These are phyloP conservation scores for Penicillium egyptiacum DNA, from an alignment of 495 filamentous ascomycete genomes.

Conservation along the genomic window DNA sequence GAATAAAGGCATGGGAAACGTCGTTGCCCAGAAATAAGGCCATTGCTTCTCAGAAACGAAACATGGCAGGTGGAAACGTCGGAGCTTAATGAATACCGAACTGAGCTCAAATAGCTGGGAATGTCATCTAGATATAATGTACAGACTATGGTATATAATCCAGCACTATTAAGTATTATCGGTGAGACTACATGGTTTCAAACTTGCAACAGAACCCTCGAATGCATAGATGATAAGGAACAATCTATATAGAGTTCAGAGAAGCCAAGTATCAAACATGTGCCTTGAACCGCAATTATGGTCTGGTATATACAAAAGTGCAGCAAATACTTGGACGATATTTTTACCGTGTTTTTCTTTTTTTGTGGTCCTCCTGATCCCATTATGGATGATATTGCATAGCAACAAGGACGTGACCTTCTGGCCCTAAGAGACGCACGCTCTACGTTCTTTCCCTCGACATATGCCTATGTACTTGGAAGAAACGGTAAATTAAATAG, in stretches of 20 bases:
- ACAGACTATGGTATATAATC: not conserved
- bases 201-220: not conserved
- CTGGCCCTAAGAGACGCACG: not conserved
- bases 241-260: not conserved
- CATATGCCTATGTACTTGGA: not conserved
- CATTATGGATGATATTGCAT: too few relatives aligned
- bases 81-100: not conserved
- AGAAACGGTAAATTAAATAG: not conserved
- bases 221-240: not conserved
- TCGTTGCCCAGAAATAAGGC: conserved; percentile 22
- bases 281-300: not conserved
- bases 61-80: not conserved
- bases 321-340: not conserved
- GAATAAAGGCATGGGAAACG: conserved; percentile 27
- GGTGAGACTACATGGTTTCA: not conserved
- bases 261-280: not conserved
- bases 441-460: not conserved
- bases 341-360: not conserved
- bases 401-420: not conserved
- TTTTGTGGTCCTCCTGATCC: not conserved
- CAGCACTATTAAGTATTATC: not conserved
- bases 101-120: not conserved
- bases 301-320: not conserved
- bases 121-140: not conserved
- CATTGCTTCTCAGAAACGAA: not conserved